phyloP scores from a whole-genome alignment of 208 protist species.

The Acanthamoeba castellanii region DNA sequence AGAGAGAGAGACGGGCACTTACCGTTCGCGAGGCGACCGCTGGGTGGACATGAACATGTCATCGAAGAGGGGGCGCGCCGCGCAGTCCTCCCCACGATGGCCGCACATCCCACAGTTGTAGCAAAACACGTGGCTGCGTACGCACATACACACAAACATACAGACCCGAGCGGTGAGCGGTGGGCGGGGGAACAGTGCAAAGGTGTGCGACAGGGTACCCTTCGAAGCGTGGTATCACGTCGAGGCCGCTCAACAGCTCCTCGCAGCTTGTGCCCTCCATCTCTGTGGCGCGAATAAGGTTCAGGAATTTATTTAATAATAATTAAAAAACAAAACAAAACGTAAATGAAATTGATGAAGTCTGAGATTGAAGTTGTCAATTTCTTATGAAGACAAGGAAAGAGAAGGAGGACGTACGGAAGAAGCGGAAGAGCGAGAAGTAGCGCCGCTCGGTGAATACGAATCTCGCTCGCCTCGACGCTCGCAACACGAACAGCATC shows the following conservation, averaged over 20 bases:
- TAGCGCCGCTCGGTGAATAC: constrained; percentile 9
- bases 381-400: background rate
- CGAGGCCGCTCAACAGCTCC: background rate
- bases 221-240: background rate
- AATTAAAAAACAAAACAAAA: background rate
- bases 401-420: background rate
- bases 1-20: background rate
- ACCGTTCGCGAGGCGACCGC: constrained; percentile 32
- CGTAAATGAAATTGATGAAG: background rate
- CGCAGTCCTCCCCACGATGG: background rate
- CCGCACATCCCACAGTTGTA: constrained; percentile 17
- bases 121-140: background rate
- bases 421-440: background rate
- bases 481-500: background rate
- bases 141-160: background rate
- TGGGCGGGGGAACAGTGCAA: background rate
- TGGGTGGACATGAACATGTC: constrained; percentile 19
- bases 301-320: no score
- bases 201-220: no score
- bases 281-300: background rate
- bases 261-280: background rate
- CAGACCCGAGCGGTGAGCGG: background rate
- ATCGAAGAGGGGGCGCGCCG: background rate
- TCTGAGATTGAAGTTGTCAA: no score
- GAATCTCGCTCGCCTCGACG: background rate